A percentile compares a stretch with the other conserved stretches of the same genome.
Conservation (phyloP, 768 basidiomycete species). For the Rickenella mellea region DNA sequence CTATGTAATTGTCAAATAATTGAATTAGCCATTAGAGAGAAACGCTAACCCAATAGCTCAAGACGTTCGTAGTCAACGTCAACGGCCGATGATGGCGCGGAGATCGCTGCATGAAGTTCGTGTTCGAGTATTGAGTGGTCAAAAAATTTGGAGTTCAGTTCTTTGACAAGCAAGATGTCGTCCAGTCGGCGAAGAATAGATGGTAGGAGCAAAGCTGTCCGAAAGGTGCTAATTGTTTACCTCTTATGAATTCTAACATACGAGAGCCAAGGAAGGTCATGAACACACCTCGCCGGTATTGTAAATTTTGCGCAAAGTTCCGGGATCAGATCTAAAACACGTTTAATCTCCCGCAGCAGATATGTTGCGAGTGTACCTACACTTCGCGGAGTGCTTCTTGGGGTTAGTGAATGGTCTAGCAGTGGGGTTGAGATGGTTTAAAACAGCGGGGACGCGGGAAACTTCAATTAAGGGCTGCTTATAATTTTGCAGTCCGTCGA, state of each 20-base stretch:
- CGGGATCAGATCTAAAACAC: conserved; percentile 64
- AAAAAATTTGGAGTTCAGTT: conserved; percentile 66
- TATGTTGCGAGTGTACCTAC: conserved; percentile 28
- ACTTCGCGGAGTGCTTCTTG: conserved; percentile 42
- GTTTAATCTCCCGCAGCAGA: conserved; percentile 4
- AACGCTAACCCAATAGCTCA: conserved; percentile 64
- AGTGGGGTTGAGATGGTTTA: conserved; percentile 53
- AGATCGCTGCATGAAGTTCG: conserved; percentile 55
- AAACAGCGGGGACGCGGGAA: conserved; percentile 33
- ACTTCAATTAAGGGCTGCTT: conserved; percentile 71
- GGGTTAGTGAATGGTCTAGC: conserved; percentile 29
- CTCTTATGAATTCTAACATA: conserved; percentile 1
- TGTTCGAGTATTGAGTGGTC: conserved; percentile 50
- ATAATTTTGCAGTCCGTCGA: conserved; percentile 50
- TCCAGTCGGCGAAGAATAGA: conserved; percentile 68
- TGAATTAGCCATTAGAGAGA: conserved; percentile 3
- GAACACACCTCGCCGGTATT: conserved; percentile 57
- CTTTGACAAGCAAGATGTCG: conserved; percentile 64
- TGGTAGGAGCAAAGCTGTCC: conserved; percentile 62
- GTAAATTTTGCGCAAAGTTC: conserved; percentile 68
- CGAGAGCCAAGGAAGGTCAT: not conserved
- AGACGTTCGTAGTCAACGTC: conserved; percentile 79
- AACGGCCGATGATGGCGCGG: conserved; percentile 56
- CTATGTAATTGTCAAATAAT: conserved; percentile 22
- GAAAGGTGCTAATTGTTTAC: conserved; percentile 39